Conservation (phyloP, 768 basidiomycete genomes). For the Lactarius quietus region DNA sequence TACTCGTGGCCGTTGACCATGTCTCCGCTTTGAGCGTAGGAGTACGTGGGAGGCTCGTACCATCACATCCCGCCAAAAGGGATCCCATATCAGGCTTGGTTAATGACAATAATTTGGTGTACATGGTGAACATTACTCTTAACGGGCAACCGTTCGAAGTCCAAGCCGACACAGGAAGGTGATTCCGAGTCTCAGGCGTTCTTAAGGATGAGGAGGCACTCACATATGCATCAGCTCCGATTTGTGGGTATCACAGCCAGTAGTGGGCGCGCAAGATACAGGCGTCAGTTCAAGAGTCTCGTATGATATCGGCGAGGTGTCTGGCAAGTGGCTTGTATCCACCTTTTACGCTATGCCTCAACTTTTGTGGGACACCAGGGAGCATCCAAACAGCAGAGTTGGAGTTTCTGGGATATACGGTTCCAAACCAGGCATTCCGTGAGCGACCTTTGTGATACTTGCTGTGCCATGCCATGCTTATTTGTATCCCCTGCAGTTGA, state of each 20-base stretch:
- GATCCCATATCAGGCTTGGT: not conserved
- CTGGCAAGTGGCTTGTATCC: constrained; percentile 4
- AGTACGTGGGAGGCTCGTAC: constrained; percentile 29
- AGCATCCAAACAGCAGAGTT: constrained; percentile 30
- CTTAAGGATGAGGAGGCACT: not conserved
- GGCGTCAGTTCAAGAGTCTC: constrained; percentile 27
- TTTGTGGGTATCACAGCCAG: constrained; percentile 32
- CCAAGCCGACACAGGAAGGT: constrained; percentile 37
- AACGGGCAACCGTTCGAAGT: constrained; percentile 29
- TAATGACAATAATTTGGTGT: constrained; percentile 30
- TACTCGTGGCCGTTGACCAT: not conserved
- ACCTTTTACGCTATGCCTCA: not conserved
- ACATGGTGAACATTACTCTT: constrained; percentile 32
- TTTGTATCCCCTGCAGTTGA: constrained; percentile 8
- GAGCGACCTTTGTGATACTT: constrained; percentile 5
- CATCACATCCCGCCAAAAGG: not conserved
- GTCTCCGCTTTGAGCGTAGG: not conserved
- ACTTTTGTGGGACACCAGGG: constrained; percentile 27
- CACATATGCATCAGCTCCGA: constrained; percentile 29
- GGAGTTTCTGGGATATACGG: constrained; percentile 29
- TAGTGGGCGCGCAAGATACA: constrained; percentile 27
- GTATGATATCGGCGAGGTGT: not conserved
- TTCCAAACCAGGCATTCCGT: constrained; percentile 33
- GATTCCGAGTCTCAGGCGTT: not conserved
- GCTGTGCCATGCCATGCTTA: no score